A percentile compares a stretch with the other conserved stretches of the same genome.
These are phyloP conservation scores for Ajuga chamaepitys DNA, from an alignment of 257 asterid genomes.

Conservation along the genomic window DNA sequence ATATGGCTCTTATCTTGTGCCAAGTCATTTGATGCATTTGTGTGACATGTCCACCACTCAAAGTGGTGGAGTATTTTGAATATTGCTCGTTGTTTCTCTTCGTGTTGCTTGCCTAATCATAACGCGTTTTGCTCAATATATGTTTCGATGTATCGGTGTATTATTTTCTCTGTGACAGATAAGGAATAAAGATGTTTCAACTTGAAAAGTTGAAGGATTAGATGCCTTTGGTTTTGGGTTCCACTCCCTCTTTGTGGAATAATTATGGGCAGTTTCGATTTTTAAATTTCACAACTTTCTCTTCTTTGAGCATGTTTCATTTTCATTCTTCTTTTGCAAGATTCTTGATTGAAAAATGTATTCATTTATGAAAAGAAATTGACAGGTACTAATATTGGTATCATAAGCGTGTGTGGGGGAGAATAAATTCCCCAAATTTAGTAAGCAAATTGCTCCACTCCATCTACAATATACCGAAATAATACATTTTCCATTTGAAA, in stretches of 20 bases:
- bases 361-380: neutral
- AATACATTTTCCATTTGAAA: too few relatives aligned
- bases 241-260: slow-evolving; percentile 13
- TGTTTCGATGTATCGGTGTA: neutral
- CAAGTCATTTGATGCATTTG: slow-evolving; percentile 8
- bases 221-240: slow-evolving; percentile 14
- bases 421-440: slow-evolving; percentile 13
- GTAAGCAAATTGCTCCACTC: slow-evolving; percentile 1
- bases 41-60: slow-evolving; percentile 8
- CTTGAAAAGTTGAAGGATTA: slow-evolving; percentile 7
- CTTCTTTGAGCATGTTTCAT: neutral
- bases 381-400: neutral
- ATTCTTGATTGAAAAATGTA: neutral
- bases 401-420: neutral
- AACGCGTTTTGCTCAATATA: slow-evolving; percentile 19
- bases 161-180: neutral
- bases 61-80: slow-evolving; percentile 9
- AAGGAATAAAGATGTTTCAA: slow-evolving; percentile 24
- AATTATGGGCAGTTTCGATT: neutral
- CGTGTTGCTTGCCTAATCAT: slow-evolving; percentile 17
- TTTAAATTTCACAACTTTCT: neutral
- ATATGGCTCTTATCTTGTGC: neutral
- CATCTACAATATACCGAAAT: too few relatives aligned
- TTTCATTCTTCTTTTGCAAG: neutral
- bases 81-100: neutral